These are phyloP conservation scores for Gastrodia elata DNA, from an alignment of 106 monocot species.

Conservation along the genomic window DNA sequence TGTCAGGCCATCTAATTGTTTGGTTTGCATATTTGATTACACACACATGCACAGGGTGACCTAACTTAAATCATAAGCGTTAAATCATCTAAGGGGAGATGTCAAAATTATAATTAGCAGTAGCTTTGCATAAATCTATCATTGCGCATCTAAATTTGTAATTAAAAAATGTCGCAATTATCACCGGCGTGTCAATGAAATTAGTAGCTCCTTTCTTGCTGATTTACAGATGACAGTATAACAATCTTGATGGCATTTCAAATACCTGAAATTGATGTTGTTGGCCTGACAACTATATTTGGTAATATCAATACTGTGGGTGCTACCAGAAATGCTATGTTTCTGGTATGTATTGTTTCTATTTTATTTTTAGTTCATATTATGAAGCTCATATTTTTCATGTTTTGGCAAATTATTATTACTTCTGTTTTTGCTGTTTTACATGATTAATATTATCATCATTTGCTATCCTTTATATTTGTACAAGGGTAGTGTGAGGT, in stretches of 20 bases:
- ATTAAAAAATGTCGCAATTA: not conserved
- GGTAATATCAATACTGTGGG: slow-evolving; percentile 58
- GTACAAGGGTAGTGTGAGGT: slow-evolving; percentile 90
- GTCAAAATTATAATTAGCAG: not conserved
- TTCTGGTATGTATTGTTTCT: slow-evolving; percentile 56
- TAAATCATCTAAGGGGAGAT: not conserved
- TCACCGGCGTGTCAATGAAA: not conserved
- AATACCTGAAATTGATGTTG: slow-evolving; percentile 52
- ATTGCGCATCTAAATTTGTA: not conserved
- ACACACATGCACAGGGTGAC: too few species aligned
- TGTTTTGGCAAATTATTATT: not conserved
- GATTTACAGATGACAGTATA: slow-evolving; percentile 89
- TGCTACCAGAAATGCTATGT: slow-evolving; percentile 81
- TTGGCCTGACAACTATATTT: slow-evolving; percentile 88
- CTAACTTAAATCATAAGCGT: too few species aligned
- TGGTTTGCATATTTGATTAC: too few species aligned
- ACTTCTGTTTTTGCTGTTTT: not conserved
- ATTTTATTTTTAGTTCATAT: not conserved
- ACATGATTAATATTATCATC: slow-evolving; percentile 8
- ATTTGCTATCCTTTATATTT: slow-evolving; percentile 21
- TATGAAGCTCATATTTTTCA: not conserved
- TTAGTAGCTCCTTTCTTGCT: not conserved
- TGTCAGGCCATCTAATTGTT: too few species aligned
- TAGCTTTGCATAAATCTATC: not conserved
- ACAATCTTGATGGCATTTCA: slow-evolving; percentile 93